Base-by-base conservation (phyloP, 129 eudicot genomes). In the Gnaphalium uliginosum region DNA sequence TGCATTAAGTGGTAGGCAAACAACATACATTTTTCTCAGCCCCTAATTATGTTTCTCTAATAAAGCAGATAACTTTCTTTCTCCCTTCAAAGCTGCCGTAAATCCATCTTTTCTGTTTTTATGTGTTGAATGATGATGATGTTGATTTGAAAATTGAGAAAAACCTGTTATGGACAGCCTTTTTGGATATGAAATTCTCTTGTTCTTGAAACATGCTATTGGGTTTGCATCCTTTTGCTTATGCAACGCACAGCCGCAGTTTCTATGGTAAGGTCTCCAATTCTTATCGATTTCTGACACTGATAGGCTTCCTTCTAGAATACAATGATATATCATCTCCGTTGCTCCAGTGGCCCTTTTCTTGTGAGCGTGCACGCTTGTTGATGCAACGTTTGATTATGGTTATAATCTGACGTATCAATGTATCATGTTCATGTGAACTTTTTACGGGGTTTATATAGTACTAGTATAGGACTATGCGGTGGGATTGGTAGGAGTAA, bases 161-260 rank as follows among this genome's bases (percentile, higher is more conserved):
- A 43, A 46, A 22, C 32, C 78, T n/a, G 5, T 30, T 46, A 43
- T 14, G 32, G 72, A 65, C 22, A 50, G 33, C 5, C 24, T 53
- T 65, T 75, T 65, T 19, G 53, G 65, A 48, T 75, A 75, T 21
- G 65, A 75, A 8, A 75, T 46, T 29, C 53, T 75, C 21, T 50
- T 75, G 70, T 64, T 63, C 3, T 30, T 50, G 35, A 29, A 64
- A 75, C 72, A 75, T 19, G 65, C 71, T 14, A 27, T 65, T 64
- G 29, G 50, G 33, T 24, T 50, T 27, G 41, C 65, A 67, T 68
- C 75, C 35, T 76, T 77, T 14, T 50, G 25, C 29, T 76, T 75
- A 83, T 83, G 87, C 72, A 86, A 57, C 0, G 81, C 87, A 60
- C 87, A 86, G 27, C 69, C 32, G 60, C 90, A 83, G 73, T 86